phyloP scores from a whole-genome alignment of 2,329 filamentous ascomycete genomes.

The Aspergillus tamarii region DNA sequence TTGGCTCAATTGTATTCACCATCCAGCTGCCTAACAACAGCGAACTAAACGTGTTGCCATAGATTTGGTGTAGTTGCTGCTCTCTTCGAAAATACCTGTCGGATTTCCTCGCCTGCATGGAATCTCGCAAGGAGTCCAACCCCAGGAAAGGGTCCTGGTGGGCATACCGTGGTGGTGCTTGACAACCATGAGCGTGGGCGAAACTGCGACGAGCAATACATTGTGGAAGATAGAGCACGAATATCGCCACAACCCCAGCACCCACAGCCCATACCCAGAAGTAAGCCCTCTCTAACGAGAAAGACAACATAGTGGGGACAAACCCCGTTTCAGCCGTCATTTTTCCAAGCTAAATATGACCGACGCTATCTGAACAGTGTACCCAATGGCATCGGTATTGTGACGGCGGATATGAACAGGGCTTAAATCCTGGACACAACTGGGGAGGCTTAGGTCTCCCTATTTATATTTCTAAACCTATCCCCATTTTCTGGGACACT shows the following conservation, averaged over 20 bases:
- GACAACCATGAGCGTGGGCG: background rate
- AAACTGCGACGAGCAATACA: background rate
- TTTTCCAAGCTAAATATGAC: background rate
- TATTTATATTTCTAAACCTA: background rate
- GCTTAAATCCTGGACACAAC: background rate
- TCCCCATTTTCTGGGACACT: background rate
- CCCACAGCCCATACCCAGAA: background rate
- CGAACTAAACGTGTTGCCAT: background rate
- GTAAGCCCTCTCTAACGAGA: background rate
- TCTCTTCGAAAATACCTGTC: background rate
- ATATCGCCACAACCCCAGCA: background rate
- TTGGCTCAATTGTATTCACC: conserved; percentile 8
- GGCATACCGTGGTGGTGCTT: background rate
- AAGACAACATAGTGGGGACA: background rate
- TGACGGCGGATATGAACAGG: background rate
- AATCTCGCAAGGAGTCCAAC: background rate
- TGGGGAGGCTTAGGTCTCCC: background rate
- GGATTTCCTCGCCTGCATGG: background rate
- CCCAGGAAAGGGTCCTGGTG: background rate
- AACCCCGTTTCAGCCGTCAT: background rate
- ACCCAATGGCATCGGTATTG: background rate
- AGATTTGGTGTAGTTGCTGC: background rate
- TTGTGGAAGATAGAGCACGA: background rate
- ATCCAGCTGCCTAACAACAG: conserved; percentile 4
- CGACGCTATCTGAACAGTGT: background rate